Conservation (phyloP, 140 eudicot genomes). For the Oenanthe javanica region DNA sequence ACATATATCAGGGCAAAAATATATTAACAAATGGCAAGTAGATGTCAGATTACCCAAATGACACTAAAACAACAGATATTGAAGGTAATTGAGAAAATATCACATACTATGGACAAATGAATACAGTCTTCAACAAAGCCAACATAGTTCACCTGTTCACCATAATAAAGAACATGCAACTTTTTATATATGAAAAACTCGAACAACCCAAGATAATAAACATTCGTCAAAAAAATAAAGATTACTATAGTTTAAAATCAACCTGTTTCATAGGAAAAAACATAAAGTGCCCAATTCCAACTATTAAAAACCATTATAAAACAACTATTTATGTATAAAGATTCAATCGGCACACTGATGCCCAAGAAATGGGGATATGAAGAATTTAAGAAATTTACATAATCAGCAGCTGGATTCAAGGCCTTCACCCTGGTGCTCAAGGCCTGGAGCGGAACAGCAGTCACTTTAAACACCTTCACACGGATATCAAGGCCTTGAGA, state of each 20-base stretch:
- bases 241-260: not conserved
- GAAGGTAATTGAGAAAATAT: not conserved
- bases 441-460: not conserved
- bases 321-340: not conserved
- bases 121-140: not conserved
- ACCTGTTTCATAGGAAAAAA: not conserved
- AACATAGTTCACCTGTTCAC: not conserved
- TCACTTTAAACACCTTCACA: not conserved
- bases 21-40: not conserved
- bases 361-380: not conserved
- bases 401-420: not conserved
- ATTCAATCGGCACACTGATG: not conserved
- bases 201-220: not conserved
- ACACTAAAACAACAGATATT: not conserved
- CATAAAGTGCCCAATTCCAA: not conserved
- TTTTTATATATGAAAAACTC: not conserved
- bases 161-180: not conserved
- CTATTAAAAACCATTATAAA: not conserved
- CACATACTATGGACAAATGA: not conserved
- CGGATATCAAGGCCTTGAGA: not conserved
- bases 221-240: not conserved
- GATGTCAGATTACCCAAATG: not conserved
- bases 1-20: not conserved
- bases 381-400: not conserved
- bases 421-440: not conserved